A percentile compares a stretch with the other conserved stretches of the same genome.
Conservation (phyloP, 1,284 basidiomycete species). For the Puccinia hordei region DNA sequence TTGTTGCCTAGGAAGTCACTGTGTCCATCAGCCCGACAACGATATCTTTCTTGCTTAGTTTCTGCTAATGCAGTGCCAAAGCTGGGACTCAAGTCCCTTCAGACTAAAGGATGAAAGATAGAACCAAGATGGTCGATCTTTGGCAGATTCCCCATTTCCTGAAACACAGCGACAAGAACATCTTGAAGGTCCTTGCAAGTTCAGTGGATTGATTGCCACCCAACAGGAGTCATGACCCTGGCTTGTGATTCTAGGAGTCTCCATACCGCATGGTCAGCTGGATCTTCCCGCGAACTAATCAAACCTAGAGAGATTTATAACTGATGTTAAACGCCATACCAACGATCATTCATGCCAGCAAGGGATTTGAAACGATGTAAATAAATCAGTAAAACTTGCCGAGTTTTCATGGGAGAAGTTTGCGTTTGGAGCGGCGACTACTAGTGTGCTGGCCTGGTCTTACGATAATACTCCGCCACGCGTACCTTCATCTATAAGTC, state of each 20-base stretch:
- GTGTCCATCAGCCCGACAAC: too few species aligned
- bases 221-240: background rate
- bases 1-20: too few species aligned
- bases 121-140: background rate
- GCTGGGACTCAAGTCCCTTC: background rate
- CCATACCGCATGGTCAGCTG: background rate
- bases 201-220: background rate
- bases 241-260: background rate
- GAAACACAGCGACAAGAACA: background rate
- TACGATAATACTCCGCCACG: background rate
- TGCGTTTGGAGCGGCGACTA: background rate
- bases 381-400: too few species aligned
- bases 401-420: slow-evolving; percentile 8
- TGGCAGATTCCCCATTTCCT: background rate
- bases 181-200: background rate
- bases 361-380: background rate
- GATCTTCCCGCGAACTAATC: background rate
- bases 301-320: background rate
- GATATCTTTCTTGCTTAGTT: too few species aligned
- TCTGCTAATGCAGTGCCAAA: background rate
- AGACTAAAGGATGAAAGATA: background rate
- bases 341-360: background rate
- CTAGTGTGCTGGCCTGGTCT: background rate
- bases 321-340: background rate
- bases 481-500: background rate